phyloP scores from a whole-genome alignment of 108 stramenopile genomes.

The Conticribra guillardii region DNA sequence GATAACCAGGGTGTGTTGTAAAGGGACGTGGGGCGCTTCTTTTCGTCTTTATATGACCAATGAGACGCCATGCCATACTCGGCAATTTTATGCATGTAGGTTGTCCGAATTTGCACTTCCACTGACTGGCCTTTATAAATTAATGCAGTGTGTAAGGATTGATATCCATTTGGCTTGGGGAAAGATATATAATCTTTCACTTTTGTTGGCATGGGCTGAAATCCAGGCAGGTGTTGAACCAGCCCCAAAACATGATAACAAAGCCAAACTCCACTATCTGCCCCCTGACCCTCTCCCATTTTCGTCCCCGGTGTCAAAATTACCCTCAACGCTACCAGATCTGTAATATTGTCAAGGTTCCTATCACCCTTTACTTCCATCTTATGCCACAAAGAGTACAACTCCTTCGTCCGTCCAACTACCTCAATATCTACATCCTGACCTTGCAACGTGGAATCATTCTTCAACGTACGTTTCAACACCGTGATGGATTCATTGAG shows the following conservation, averaged over 20 bases:
- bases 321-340: constrained; percentile 93
- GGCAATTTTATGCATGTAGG: constrained; percentile 93
- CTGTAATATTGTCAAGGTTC: constrained; percentile 88
- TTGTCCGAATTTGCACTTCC: constrained; percentile 95
- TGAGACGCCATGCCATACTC: constrained; percentile 95
- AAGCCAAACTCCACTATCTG: constrained; percentile 84
- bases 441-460: constrained; percentile 71
- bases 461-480: constrained; percentile 65
- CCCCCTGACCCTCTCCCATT: constrained; percentile 41
- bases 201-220: constrained; percentile 87
- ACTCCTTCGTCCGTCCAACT: constrained; percentile 90
- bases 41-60: constrained; percentile 85
- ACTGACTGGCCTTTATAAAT: constrained; percentile 89
- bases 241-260: constrained; percentile 95
- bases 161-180: constrained; percentile 95
- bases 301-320: constrained; percentile 72
- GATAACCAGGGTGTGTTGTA: constrained; percentile 90
- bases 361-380: constrained; percentile 87
- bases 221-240: constrained; percentile 90
- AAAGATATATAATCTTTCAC: constrained; percentile 96
- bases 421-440: constrained; percentile 78
- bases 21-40: constrained; percentile 49
- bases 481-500: constrained; percentile 81
- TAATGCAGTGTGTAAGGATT: constrained; percentile 90
- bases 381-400: constrained; percentile 95